Evolutionary conservation across 2,329 filamentous ascomycete genomes (phyloP), one percentile per base, ranked within the genome.

Genomic region (Tolypocladium ovalisporum): DNA sequence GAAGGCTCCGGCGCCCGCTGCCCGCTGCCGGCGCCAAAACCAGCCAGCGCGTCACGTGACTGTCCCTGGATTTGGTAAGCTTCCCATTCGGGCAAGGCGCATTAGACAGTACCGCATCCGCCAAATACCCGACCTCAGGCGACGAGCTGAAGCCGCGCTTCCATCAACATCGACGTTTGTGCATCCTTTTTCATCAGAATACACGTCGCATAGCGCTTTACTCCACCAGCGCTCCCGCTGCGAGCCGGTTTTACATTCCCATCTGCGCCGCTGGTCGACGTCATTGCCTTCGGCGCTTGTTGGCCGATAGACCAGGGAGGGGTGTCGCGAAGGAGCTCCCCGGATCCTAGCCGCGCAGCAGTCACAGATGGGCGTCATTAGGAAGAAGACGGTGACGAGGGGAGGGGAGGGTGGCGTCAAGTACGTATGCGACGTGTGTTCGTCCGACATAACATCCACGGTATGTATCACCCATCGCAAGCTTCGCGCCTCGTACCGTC

Each of bases 341-440:
- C 62, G 59, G 47, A 36, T 36, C 47, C 35, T 12, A 19, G n/a
- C 56, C 19, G 39, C 19, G 9, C 6, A 8, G 37, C 53, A 9
- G 36, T 42, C 8, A 13, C 29, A 65, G 54, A 97, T 97, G 93
- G 92, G 91, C 65, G 88, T 96, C 68, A 96, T 97, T 71, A 88
- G 92, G 70, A 97, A 97, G 80, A 97, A 97, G 78, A 94, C 90
- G 59, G 89, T 88, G 63, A 86, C 87, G 57, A 82, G 89, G 68
- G 90, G 89, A 61, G 90, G 88, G 55, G 90, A 97, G 70, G 91
- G 89, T 53, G 89, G 89, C 62, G 89, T 91, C 36, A 97, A 97
- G 71, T 99, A 96, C 72, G 90, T 97, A 63, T 99, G 94, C 77
- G 95, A 99, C 73, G 87, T 96, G 59, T 99, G 94, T 73, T 96